phyloP scores from a whole-genome alignment of 108 stramenopile genomes.

The Halocafeteria seosinensis region DNA sequence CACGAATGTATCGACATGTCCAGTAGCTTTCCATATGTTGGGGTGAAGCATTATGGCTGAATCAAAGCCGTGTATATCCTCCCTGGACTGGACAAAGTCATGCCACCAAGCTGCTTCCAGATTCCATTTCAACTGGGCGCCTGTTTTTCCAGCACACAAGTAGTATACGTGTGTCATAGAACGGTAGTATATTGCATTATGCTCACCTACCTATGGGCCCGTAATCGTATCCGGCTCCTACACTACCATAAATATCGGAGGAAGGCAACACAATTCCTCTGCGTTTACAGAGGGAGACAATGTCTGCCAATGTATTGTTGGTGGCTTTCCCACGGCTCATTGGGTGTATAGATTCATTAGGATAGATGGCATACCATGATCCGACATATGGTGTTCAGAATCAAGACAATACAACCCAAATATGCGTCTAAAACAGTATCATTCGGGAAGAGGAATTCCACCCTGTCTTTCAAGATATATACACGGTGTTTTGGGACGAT shows the following conservation, averaged over 20 bases:
- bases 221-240: constrained; percentile 89
- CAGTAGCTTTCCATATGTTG: constrained; percentile 75
- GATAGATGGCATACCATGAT: too few species aligned
- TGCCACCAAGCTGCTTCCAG: constrained; percentile 80
- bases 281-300: constrained; percentile 65
- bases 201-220: constrained; percentile 87
- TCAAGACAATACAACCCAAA: too few species aligned
- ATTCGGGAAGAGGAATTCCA: too few species aligned
- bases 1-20: constrained; percentile 82
- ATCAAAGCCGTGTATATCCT: constrained; percentile 81
- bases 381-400: too few species aligned
- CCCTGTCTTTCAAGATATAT: too few species aligned
- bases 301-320: constrained; percentile 28
- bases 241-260: constrained; percentile 86
- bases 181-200: too few species aligned
- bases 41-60: constrained; percentile 77
- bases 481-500: too few species aligned
- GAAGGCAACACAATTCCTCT: constrained; percentile 87
- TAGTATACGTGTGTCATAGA: too few species aligned
- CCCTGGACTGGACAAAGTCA: constrained; percentile 61
- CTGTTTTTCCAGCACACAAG: too few species aligned
- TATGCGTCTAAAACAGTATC: too few species aligned
- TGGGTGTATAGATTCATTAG: too few species aligned
- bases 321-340: too few species aligned
- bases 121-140: constrained; percentile 60